A percentile compares a stretch with the other conserved stretches of the same genome.
These are phyloP conservation scores for Pinus albicaulis DNA, from an alignment of 75 land plant species.

Conservation along the genomic window DNA sequence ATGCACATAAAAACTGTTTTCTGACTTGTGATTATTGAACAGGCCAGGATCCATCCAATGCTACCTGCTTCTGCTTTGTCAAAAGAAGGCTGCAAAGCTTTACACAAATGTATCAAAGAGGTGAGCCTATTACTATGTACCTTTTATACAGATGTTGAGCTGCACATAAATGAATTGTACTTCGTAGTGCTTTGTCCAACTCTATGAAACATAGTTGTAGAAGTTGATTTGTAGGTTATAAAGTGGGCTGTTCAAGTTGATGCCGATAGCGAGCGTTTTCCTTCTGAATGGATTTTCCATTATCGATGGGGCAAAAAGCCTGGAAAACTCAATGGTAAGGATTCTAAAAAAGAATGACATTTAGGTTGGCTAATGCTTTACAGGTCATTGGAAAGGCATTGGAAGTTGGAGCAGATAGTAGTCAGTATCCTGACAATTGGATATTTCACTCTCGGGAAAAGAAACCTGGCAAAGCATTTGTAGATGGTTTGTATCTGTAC, in stretches of 20 bases:
- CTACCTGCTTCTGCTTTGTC: constrained; percentile 63
- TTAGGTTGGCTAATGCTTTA: constrained; percentile 14
- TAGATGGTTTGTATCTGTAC: constrained; percentile 60
- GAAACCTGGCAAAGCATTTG: constrained; percentile 84
- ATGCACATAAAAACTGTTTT: background rate
- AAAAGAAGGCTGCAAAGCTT: constrained; percentile 43
- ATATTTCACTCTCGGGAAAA: constrained; percentile 89
- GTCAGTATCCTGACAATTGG: constrained; percentile 78
- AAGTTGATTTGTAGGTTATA: constrained; percentile 64
- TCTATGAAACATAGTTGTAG: constrained; percentile 15
- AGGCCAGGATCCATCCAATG: constrained; percentile 94
- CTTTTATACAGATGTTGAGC: background rate
- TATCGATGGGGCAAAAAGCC: constrained; percentile 93
- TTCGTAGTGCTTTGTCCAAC: background rate
- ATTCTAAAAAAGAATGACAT: background rate
- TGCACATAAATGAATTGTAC: background rate
- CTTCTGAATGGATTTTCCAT: constrained; percentile 93
- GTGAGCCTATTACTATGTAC: constrained; percentile 17
- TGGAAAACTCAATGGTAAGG: constrained; percentile 84
- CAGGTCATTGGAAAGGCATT: constrained; percentile 60
- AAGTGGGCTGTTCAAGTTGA: constrained; percentile 76
- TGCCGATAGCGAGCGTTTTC: constrained; percentile 78
- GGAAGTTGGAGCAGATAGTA: constrained; percentile 91
- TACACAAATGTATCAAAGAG: constrained; percentile 75
- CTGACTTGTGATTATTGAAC: constrained; percentile 7